Base-by-base conservation (phyloP, 2,329 filamentous ascomycete species). In the Phyllosticta citriasiana region DNA sequence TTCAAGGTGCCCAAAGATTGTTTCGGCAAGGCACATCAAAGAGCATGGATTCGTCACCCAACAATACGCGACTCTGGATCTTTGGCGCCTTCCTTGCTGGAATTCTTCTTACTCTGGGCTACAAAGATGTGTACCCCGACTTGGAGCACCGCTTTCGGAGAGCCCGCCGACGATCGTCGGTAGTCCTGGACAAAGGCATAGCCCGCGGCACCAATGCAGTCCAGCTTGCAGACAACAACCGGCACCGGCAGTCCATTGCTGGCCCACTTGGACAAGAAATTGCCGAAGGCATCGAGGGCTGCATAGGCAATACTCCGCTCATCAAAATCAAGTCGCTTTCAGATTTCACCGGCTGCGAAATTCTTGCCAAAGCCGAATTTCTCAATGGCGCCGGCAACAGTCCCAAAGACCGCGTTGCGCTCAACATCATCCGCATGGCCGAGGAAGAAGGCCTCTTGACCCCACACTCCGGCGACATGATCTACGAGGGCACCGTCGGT, bases 401-500 rank as follows among this genome's bases (percentile, higher is more conserved):
- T 67, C 92, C 94, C 51, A 99, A 99, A 75, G 94, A 99, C 75
- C 85, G 94, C 59, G 94, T 99, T 14, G 94, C 94, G 1, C 81
- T 97, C 47, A 88, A 84, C 75, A 95, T 97, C 80, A 96, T 99
- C 72, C 77, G 84, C 62, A 79, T 80, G 71, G 94, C 92, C 53
- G 94, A 99, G 79, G 81, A 84, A 64, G 77, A 82, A 56, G 91
- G 91, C 2, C 79, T 92, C 19, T 77, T 99, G 54, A 82, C 81
- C 0, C 93, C 94, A 0, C 80, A 88, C 66, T 86, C 88, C 24
- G 93, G 93, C 64, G 94, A 99, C 73, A 95, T 89, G 53, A 91
- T 99, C 69, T 99, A 97, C 75, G 94, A 99, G 78, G 94, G 94
- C 66, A 99, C 94, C 1, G 92, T 96, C 16, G 94, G 94, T 63